Evolutionary conservation across 2,329 filamentous ascomycete species (phyloP), one percentile per base, ranked within the genome.

Genomic region (Venturia nashicola): DNA sequence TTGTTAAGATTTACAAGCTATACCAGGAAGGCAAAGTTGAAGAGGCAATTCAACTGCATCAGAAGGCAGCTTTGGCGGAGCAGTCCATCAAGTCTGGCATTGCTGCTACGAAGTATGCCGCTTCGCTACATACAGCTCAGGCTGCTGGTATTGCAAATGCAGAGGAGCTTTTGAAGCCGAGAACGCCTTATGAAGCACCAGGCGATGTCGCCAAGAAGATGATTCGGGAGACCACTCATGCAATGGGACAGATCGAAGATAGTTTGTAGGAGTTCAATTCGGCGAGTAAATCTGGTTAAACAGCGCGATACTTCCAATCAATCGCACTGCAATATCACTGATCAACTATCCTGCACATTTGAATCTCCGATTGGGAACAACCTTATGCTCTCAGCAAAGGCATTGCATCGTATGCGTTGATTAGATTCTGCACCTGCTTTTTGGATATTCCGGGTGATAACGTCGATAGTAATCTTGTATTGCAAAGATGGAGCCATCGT

Each of bases 81-180:
- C 82, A 81, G 64, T 81, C 83, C 0, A 83, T 82, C 69, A 89
- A 89, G 74, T 79, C 80, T 12, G 86, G 86, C 6, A 86, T 89
- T 68, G 85, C 85, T 9, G 78, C 79, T 2, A 84, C 83, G n/a
- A 89, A 90, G 74, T 88, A 86, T 70, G 87, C 86, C 0, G 85
- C 84, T 0, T 80, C 83, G 2, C 73, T 85, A 40, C 83, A 81
- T 67, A 83, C 83, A 42, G 87, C 84, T 1, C 78, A 73, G 64
- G 72, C 74, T 61, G 86, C 86, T 1, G 84, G 84, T 0, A 82
- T 89, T 44, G 79, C 82, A 65, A 80, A 79, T 1, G 83, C 85
- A 1, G 80, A 81, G 72, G 77, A 79, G 71, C 82, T 82, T 72
- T 71, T 88, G 72, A 76, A 74, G 71, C 85, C 85, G 0, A 77